Evolutionary conservation across 2,329 filamentous ascomycete species (phyloP).

Genomic region (Lecanicillium sp.): DNA sequence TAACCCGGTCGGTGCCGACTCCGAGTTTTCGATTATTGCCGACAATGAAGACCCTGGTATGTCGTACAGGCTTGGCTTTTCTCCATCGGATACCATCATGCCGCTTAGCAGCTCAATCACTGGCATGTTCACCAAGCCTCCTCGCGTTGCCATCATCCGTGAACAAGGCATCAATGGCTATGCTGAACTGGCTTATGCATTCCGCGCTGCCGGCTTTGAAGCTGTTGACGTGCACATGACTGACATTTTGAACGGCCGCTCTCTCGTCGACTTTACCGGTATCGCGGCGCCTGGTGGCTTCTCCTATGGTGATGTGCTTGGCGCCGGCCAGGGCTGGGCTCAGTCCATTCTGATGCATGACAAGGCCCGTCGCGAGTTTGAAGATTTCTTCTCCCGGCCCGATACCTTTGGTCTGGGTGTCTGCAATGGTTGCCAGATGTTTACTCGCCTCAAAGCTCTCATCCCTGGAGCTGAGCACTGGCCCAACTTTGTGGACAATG

Average conservation of each 20-base stretch:
- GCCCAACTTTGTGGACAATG: constrained; percentile 82
- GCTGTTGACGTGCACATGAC: constrained; percentile 96
- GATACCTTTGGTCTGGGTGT: constrained; percentile 92
- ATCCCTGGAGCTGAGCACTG: constrained; percentile 79
- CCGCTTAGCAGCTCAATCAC: constrained; percentile 43
- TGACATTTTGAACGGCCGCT: constrained; percentile 73
- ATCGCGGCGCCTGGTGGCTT: constrained; percentile 95
- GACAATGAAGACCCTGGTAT: constrained; percentile 76
- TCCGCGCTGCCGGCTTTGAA: constrained; percentile 83
- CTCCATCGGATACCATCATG: constrained; percentile 68
- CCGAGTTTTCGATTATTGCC: constrained; percentile 67
- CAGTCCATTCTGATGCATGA: constrained; percentile 85
- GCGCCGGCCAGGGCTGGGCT: constrained; percentile 94
- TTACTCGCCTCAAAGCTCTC: constrained; percentile 67
- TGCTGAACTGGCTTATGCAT: constrained; percentile 97
- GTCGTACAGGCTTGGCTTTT: constrained; percentile 73
- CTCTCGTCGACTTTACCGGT: constrained; percentile 74
- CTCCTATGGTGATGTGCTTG: constrained; percentile 79
- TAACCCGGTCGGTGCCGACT: constrained; percentile 77
- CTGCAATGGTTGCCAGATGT: constrained; percentile 96
- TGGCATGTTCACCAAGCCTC: constrained; percentile 47
- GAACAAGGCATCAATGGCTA: constrained; percentile 95
- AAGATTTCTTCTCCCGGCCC: constrained; percentile 73
- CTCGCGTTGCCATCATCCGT: constrained; percentile 82
- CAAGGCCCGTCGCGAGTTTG: constrained; percentile 67